These are phyloP conservation scores for Aspergillus awamori DNA, from an alignment of 2,329 filamentous ascomycete species.

Conservation along the genomic window DNA sequence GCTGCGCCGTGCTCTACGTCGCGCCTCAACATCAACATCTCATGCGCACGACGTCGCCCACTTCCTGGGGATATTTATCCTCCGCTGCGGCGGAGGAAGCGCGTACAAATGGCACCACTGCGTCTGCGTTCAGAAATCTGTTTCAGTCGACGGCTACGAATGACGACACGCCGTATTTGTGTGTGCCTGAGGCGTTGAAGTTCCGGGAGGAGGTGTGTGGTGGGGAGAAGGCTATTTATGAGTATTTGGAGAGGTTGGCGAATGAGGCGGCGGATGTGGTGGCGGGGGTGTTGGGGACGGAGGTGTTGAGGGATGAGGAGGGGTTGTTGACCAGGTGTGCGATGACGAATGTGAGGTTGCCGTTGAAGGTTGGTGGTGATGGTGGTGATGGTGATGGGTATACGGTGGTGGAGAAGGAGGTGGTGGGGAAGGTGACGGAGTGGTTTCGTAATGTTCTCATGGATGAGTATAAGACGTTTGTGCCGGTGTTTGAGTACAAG, in stretches of 20 bases:
- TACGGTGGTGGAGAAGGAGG: constrained; percentile 43
- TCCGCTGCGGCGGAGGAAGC: constrained; percentile 39
- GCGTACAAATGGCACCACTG: constrained; percentile 54
- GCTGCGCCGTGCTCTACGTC: constrained; percentile 79
- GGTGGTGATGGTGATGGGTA: neutral
- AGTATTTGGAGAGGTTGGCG: constrained; percentile 66
- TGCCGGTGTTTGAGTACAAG: constrained; percentile 65
- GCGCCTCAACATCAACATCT: constrained; percentile 74
- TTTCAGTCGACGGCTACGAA: constrained; percentile 79
- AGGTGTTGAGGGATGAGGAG: constrained; percentile 62
- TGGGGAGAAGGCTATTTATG: constrained; percentile 70
- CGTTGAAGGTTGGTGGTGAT: constrained; percentile 52
- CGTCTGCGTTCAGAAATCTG: constrained; percentile 60
- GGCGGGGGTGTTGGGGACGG: constrained; percentile 67
- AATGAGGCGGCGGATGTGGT: constrained; percentile 63
- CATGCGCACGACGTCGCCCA: constrained; percentile 74
- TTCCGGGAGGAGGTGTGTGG: constrained; percentile 72
- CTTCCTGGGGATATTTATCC: constrained; percentile 75
- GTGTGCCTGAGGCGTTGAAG: constrained; percentile 68
- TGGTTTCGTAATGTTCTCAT: constrained; percentile 63
- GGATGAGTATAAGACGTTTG: constrained; percentile 69
- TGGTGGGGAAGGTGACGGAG: constrained; percentile 47
- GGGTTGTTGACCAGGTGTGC: constrained; percentile 62
- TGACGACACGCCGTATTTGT: constrained; percentile 73
- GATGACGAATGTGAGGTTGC: constrained; percentile 74